Evolutionary conservation across 768 basidiomycete species (phyloP).

Genomic region (Phylloporus sp.): DNA sequence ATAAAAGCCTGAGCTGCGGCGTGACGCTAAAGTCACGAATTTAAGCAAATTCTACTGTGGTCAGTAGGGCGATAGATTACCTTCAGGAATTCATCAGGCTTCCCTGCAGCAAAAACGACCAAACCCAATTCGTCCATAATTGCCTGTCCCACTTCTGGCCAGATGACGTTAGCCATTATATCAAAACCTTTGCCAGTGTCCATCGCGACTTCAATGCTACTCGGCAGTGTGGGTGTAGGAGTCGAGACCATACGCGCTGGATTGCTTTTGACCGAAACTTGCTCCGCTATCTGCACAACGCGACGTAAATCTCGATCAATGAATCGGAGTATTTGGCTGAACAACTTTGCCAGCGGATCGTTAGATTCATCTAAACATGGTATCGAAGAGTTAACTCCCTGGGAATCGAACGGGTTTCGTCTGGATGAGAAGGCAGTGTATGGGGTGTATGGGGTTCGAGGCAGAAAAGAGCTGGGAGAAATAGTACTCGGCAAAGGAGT

Average conservation of each 20-base stretch:
- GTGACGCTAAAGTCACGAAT: conserved; percentile 56
- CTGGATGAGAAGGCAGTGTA: conserved; percentile 44
- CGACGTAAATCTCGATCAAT: conserved; percentile 67
- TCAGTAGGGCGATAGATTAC: conserved; percentile 37
- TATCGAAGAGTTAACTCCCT: conserved; percentile 31
- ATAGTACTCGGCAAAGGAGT: conserved; percentile 50
- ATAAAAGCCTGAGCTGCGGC: conserved; percentile 81
- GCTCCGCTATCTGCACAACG: conserved; percentile 76
- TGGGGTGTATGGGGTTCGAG: conserved; percentile 51
- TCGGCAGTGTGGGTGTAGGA: not conserved
- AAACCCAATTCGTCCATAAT: conserved; percentile 83
- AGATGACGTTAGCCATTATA: conserved; percentile 83
- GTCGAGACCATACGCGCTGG: conserved; percentile 20
- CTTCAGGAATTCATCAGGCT: conserved; percentile 85
- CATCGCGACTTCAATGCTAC: conserved; percentile 1
- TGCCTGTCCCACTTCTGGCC: conserved; percentile 76
- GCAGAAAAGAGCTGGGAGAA: conserved; percentile 34
- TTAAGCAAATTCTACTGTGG: not conserved
- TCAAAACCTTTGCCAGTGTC: conserved; percentile 51
- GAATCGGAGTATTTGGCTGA: conserved; percentile 77
- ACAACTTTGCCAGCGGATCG: conserved; percentile 68
- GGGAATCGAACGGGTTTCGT: conserved; percentile 35
- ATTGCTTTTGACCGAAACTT: conserved; percentile 47
- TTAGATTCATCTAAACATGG: conserved; percentile 62
- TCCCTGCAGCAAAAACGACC: conserved; percentile 85